Base-by-base conservation (phyloP, 805 yeast species). In the Debaryomyces tyrocola region DNA sequence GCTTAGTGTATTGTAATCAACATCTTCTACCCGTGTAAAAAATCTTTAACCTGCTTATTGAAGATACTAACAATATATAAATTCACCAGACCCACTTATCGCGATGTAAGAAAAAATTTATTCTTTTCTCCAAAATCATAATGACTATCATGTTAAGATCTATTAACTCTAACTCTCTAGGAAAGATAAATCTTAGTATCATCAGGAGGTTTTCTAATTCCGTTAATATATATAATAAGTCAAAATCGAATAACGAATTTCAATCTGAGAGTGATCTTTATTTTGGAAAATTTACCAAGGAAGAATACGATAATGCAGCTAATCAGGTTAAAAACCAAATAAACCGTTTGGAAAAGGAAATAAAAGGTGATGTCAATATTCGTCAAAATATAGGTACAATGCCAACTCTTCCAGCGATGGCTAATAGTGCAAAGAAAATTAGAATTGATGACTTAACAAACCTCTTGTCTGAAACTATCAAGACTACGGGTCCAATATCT, bases 401-500 rank as follows among this genome's bases (percentile, higher is more conserved):
- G 59, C 63, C 68, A 4, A 69, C 63, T 47, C 68, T 70, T 49
- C 77, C 77, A 1, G 35, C 52, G 15, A 48, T 46, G 51, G 48
- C 58, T 4, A 42, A 50, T 6, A 48, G 48, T 29, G 41, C 40
- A 6, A 52, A 48, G 41, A 54, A 53, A 10, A 34, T 44, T 24
- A 49, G 52, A 21, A 51, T 68, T 29, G 47, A 54, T 27, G 62
- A 60, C 44, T 56, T 69, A 45, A 50, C 64, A n/a, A 69, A 63
- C 43, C 59, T 81, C 10, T 60, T 81, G 33, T 63, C 66, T 21
- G 77, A 78, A 51, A 71, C 79, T 2, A 80, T 81, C 54, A 74
- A 80, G 55, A 74, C 88, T 2, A 83, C 89, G 0, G 96, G 96
- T 0, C 96, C 96, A 0, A 69, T 89, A 4, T 69, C 94, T 0